These are phyloP conservation scores for Zymoseptoria ardabiliae DNA, from an alignment of 2,329 filamentous ascomycete species.

Conservation along the genomic window DNA sequence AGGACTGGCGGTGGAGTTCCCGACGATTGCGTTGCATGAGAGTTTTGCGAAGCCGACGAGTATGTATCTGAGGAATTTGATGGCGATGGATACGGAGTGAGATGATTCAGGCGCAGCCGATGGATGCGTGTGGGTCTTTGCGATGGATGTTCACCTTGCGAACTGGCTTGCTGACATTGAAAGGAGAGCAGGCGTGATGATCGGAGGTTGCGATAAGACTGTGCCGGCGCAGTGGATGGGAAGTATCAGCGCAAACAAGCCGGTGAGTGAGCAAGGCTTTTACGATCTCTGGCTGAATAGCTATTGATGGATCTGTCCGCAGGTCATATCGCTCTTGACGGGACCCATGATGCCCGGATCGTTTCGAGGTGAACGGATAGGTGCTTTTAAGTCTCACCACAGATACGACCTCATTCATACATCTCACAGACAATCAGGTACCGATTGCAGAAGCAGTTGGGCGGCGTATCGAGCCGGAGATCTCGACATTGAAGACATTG, in stretches of 20 bases:
- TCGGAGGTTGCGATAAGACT: constrained; percentile 65
- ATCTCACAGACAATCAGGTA: no score
- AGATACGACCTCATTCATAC: no score
- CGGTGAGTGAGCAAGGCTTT: no score
- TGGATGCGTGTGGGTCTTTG: constrained; percentile 48
- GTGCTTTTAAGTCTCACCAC: no score
- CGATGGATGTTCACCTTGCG: no score
- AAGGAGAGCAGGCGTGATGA: constrained; percentile 12
- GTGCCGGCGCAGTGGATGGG: constrained; percentile 70
- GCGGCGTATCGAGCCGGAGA: constrained; percentile 58
- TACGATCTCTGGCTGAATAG: no score
- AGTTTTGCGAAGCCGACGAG: constrained; percentile 63
- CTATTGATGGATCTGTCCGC: neutral
- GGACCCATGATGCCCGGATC: constrained; percentile 71
- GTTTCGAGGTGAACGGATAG: constrained; percentile 55
- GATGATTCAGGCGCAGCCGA: constrained; percentile 65
- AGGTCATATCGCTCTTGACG: constrained; percentile 54
- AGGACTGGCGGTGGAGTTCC: constrained; percentile 64
- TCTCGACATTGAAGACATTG: constrained; percentile 65
- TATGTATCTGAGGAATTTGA: constrained; percentile 67
- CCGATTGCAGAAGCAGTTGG: constrained; percentile 69
- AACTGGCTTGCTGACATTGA: neutral
- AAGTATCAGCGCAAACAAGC: constrained; percentile 66
- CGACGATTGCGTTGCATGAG: constrained; percentile 66
- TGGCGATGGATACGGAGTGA: constrained; percentile 77